A percentile compares a stretch with the other conserved stretches of the same genome.
phyloP scores from a whole-genome alignment of 768 basidiomycete genomes.

The Suillus subaureus region DNA sequence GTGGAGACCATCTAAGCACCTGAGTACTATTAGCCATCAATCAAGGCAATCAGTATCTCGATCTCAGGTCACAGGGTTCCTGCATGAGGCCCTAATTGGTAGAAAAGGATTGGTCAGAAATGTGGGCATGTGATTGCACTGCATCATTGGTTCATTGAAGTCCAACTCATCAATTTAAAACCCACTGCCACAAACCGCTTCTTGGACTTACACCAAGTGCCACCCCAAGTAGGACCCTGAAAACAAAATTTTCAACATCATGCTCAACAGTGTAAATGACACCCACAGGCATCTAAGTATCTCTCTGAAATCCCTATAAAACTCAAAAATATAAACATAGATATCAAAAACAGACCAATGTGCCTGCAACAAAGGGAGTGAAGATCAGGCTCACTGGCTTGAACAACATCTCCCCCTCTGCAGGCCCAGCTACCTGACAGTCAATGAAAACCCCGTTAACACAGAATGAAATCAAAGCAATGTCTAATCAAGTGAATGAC shows the following conservation, averaged over 20 bases:
- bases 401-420: background rate
- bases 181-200: background rate
- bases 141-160: too few relatives aligned
- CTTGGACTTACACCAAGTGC: conserved; percentile 9
- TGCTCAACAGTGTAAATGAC: background rate
- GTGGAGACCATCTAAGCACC: too few relatives aligned
- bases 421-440: background rate
- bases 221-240: conserved; percentile 10
- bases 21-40: too few relatives aligned
- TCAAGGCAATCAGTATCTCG: too few relatives aligned
- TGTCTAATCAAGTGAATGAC: background rate
- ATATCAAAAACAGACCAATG: background rate
- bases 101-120: too few relatives aligned
- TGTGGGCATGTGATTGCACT: too few relatives aligned
- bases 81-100: too few relatives aligned
- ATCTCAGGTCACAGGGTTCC: too few relatives aligned
- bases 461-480: background rate
- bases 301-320: background rate
- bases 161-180: too few relatives aligned
- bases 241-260: background rate
- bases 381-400: background rate
- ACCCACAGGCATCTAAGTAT: background rate
- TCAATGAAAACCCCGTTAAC: background rate
- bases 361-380: background rate
- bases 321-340: background rate